phyloP scores from a whole-genome alignment of 495 filamentous ascomycete genomes.

The Parachaetomium inaequale region DNA sequence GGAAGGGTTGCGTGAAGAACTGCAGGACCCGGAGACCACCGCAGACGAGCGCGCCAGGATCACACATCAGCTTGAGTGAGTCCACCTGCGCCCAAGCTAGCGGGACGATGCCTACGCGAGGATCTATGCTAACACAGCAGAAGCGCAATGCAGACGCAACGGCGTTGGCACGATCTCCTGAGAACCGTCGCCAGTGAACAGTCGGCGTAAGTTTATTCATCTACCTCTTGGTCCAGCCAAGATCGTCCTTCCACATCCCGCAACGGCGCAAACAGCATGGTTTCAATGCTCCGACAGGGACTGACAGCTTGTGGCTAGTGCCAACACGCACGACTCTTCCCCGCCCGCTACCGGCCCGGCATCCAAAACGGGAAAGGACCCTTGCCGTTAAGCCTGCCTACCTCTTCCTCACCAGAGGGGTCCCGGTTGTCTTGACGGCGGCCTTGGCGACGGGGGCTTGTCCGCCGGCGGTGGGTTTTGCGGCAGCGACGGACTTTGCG shows the following conservation, averaged over 20 bases:
- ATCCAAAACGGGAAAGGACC: background rate
- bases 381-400: background rate
- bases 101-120: background rate
- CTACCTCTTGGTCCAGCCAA: slow-evolving; percentile 1
- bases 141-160: background rate
- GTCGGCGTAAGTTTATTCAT: background rate
- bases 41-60: background rate
- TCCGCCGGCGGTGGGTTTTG: background rate
- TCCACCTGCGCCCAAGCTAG: background rate
- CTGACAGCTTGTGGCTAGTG: background rate
- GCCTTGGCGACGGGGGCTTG: too few relatives aligned
- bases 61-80: background rate
- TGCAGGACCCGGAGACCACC: background rate
- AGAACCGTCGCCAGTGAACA: background rate
- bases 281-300: too few relatives aligned
- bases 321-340: background rate
- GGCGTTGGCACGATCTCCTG: background rate
- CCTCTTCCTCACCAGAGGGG: background rate
- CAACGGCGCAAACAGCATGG: background rate
- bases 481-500: background rate
- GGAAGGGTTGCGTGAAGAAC: background rate
- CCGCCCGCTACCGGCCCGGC: background rate
- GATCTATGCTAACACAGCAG: background rate
- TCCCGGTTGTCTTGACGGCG: background rate
- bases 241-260: background rate